These are phyloP conservation scores for Cymbidium sinense DNA, from an alignment of 106 monocot species.

Conservation along the genomic window DNA sequence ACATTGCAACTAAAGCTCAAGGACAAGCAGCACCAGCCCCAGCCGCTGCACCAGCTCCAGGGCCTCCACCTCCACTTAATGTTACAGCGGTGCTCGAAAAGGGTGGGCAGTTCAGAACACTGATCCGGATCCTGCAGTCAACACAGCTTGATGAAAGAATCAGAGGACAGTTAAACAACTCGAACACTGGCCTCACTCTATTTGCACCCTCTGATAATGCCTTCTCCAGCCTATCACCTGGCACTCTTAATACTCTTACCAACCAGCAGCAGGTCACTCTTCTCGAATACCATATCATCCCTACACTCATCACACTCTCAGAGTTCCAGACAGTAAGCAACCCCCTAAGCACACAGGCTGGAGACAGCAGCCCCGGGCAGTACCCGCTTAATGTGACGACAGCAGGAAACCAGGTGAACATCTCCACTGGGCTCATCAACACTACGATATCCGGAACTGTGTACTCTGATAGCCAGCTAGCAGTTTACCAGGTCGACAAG, in stretches of 20 bases:
- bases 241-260: conserved; percentile 44
- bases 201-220: conserved; percentile 80
- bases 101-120: conserved; percentile 42
- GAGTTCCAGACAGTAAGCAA: conserved; percentile 55
- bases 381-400: conserved; percentile 63
- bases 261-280: conserved; percentile 37
- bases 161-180: conserved; percentile 55
- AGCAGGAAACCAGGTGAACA: conserved; percentile 39
- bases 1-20: not conserved
- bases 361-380: conserved; percentile 31
- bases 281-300: conserved; percentile 50
- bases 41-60: not conserved
- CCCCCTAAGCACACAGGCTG: conserved; percentile 72
- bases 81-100: conserved; percentile 25
- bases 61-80: not conserved
- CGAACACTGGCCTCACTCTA: conserved; percentile 41
- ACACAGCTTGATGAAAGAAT: conserved; percentile 43
- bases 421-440: conserved; percentile 43
- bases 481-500: conserved; percentile 50
- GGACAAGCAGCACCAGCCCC: not conserved
- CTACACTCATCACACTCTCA: conserved; percentile 28
- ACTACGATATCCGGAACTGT: conserved; percentile 34
- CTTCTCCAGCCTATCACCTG: conserved; percentile 49
- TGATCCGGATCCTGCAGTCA: conserved; percentile 40
- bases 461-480: conserved; percentile 36